These are phyloP conservation scores for Tillandsia fasciculata DNA, from an alignment of 176 grass and related monocot genomes.

Conservation along the genomic window DNA sequence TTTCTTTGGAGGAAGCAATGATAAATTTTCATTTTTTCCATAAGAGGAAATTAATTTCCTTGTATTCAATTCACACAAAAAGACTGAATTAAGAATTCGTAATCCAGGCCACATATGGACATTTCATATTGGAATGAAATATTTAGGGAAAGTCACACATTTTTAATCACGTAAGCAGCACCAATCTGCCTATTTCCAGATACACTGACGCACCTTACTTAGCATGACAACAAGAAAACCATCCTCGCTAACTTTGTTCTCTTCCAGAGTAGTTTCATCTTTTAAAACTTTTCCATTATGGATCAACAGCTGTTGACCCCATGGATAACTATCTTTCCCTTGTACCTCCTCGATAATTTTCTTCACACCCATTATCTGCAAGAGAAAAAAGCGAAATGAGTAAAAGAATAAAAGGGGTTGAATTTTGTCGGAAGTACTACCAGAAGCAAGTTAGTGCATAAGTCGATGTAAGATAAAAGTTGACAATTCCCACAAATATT, in stretches of 20 bases:
- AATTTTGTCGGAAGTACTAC: neutral
- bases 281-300: constrained; percentile 86
- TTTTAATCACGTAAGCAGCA: neutral
- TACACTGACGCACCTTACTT: constrained; percentile 48
- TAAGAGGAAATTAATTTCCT: neutral
- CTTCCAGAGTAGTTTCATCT: constrained; percentile 87
- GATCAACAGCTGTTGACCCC: constrained; percentile 83
- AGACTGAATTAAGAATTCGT: no score
- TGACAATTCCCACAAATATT: no score
- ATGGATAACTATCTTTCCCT: constrained; percentile 85
- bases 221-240: constrained; percentile 88
- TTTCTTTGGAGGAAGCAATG: neutral
- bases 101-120: no score
- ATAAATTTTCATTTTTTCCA: neutral
- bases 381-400: no score
- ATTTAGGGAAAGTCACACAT: neutral
- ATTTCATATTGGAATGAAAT: no score
- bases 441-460: neutral
- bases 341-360: constrained; percentile 81
- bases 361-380: constrained; percentile 88
- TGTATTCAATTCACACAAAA: neutral
- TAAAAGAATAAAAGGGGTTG: neutral
- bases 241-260: constrained; percentile 73
- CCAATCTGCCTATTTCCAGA: neutral
- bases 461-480: neutral